Evolutionary conservation across 2,329 filamentous ascomycete species (phyloP), one percentile per base, ranked within the genome.

Genomic region (Xylariaceae sp.): DNA sequence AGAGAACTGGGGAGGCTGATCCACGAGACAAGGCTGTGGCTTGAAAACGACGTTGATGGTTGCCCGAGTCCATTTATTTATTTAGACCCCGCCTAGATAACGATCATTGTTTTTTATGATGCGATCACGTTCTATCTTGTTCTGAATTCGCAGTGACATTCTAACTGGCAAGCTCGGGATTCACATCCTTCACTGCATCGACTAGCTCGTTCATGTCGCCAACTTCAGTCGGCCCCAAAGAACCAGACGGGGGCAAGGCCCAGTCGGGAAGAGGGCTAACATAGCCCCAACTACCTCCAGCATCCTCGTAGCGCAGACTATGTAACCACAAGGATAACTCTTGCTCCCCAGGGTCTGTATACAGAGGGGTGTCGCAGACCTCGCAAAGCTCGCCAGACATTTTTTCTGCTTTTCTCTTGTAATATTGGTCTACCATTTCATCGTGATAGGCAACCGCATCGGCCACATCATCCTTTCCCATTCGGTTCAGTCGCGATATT

Each of bases 281-380:
- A 73, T 97, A 98, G 50, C 87, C 87, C 95, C 95, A 99, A 50
- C 81, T 81, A 3, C 93, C 94, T 23, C 87, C 86, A 23, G 87
- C 84, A 72, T 94, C 93, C 65, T 94, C 88, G 73, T 99, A 99
- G 41, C 91, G 87, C 59, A 92, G 85, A 55, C 94, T 96, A 77
- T 99, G 95, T 60, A 99, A 81, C 83, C 94, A 99, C 36, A 99
- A 89, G 0, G 91, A 91, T 43, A 99, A 81, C 78, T 99, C 95
- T 68, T 98, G 93, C 37, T 82, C 76, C 1, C 93, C 93, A 0
- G 95, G 95, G 70, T 99, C 95, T 14, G 91, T 96, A 75, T 98
- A 99, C 39, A 99, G 79, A 19, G 91, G 90, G 17, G 95, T 96
- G 56, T 89, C 83, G 73, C 95, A 99, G 29, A 92, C 74, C 5